Conservation (phyloP, 2,329 filamentous ascomycete genomes). For the Penicillium sp. region DNA sequence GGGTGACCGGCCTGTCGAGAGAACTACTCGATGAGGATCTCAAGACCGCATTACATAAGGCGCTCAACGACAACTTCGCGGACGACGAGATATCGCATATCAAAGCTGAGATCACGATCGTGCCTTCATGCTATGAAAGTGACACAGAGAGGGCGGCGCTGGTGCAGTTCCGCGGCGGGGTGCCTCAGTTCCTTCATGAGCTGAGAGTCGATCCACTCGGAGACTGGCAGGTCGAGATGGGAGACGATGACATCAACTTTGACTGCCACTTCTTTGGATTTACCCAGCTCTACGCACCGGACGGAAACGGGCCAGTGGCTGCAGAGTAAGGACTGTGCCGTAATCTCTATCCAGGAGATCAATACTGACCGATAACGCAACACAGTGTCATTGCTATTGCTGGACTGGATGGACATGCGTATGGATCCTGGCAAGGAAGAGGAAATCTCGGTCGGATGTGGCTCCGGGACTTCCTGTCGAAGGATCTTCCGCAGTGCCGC, state of each 20-base stretch:
- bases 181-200: constrained; percentile 8
- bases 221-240: constrained; percentile 15
- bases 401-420: constrained; percentile 29
- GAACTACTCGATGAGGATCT: constrained; percentile 3
- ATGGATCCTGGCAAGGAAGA: constrained; percentile 33
- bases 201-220: constrained; percentile 8
- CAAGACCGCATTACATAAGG: constrained; percentile 8
- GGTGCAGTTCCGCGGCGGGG: constrained; percentile 9
- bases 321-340: constrained; percentile 5
- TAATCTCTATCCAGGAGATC: background rate
- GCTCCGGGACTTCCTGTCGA: constrained; percentile 32
- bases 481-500: constrained; percentile 30
- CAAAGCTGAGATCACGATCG: constrained; percentile 6
- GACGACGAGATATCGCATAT: constrained; percentile 12
- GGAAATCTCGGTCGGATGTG: constrained; percentile 29
- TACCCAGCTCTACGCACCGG: constrained; percentile 10
- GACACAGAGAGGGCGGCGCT: constrained; percentile 7
- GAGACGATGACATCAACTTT: constrained; percentile 13
- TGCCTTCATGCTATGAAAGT: constrained; percentile 14
- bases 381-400: background rate
- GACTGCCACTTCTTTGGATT: constrained; percentile 16
- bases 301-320: constrained; percentile 11
- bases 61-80: constrained; percentile 7
- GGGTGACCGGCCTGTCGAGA: constrained; percentile 12
- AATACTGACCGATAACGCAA: background rate